Base-by-base conservation (phyloP, 2,329 filamentous ascomycete genomes). In the Endocalyx cinctus region DNA sequence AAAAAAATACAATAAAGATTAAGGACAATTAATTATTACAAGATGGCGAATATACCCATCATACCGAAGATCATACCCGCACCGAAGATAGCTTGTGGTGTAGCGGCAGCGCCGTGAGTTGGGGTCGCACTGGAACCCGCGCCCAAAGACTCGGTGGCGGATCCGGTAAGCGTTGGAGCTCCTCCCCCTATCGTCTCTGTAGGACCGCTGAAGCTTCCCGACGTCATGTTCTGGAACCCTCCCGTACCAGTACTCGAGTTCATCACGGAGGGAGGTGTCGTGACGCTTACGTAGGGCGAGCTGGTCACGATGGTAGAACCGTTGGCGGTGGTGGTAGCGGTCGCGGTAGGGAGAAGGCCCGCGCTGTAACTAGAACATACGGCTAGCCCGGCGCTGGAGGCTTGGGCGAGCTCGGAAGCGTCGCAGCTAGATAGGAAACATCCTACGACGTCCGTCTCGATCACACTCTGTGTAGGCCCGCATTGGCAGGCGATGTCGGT, bases 401-500 rank as follows among this genome's bases (percentile, higher is more conserved):
- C 62, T 12, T 42, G 27, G 6, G 36, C 16, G 12, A 67, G 43
- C 6, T 51, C 48, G 4, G 27, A 17, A 6, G 39, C 20, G 10
- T 42, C 22, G 52, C 63, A 67, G 30, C 36, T 36, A 4, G 19
- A 6, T 13, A 63, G 25, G 16, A 65, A 50, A 41, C 62, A 64
- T 5, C 50, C 36, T 1, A 47, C 51, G 15, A 46, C 55, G 35
- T 38, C 32, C 29, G 25, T 35, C 37, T 37, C 54, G 36, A 65
- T 64, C 34, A 35, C 43, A 11, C 47, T 19, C 42, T 60, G 43
- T 0, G 46, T 54, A 6, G 50, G 43, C 3, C 57, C 70, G 60
- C 73, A 77, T 47, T 72, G 69, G 63, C 74, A 78, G 31, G 50
- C 54, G 27, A 58, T 49, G 53, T 78, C 70, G 27, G 55, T 60